Base-by-base conservation (phyloP, 2,329 filamentous ascomycete species). In the Lasiodiplodia hormozganensis region DNA sequence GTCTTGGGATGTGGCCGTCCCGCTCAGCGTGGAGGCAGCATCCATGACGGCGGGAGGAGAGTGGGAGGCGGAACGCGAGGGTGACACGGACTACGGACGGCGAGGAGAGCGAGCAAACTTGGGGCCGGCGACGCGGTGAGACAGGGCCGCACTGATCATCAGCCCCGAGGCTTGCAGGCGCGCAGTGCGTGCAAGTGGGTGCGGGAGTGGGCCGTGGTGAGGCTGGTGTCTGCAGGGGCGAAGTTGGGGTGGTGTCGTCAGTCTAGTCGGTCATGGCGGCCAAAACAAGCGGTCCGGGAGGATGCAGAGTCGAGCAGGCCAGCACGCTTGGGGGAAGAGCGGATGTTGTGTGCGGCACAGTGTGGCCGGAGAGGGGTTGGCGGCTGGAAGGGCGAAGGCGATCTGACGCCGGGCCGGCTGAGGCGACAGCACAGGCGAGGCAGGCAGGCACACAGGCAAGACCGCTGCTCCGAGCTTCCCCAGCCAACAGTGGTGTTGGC, bases 61-160 rank as follows among this genome's bases (percentile, higher is more conserved):
- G 43, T 68, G 68, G 69, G 70, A 68, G 64, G 68, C 68, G 68
- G 72, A 67, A 70, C 70, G 71, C 73, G 71, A 72, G 68, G 62
- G 68, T 58, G 66, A 71, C 69, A 71, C 71, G 73, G 71, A 70
- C 66, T 68, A 69, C 71, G 70, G 67, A 52, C 38, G 65, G 70
- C 43, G 69, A 36, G 53, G 51, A 34, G 52, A 36, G 66, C 60
- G 54, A 60, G 51, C 62, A 70, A 69, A 72, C 53, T 64, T 65
- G 65, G 60, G 65, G 56, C 43, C 65, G 56, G 23, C 54, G 40
- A 56, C 56, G 60, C 66, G 58, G 66, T 64, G 64, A 66, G 66
- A 68, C 58, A 49, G 38, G 66, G 12, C 66, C 58, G 66, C 66
- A 68, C 66, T 64, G 66, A 68, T 68, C 66, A 68, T 62, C 57